Conservation (phyloP, 2,329 filamentous ascomycete species). For the Ceratocystis papillata region DNA sequence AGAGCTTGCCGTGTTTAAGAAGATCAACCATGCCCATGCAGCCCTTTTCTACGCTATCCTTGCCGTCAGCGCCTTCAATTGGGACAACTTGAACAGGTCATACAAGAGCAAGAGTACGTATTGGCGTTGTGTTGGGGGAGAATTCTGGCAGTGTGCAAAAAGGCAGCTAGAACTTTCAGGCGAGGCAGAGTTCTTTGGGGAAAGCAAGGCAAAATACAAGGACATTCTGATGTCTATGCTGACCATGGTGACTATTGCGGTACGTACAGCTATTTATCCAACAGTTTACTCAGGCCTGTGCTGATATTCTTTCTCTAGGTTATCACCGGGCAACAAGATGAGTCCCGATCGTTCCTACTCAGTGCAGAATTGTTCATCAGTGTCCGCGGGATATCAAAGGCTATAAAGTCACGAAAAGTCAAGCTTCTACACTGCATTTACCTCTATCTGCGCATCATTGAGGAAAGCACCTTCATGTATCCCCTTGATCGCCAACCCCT, state of each 20-base stretch:
- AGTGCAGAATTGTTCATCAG: constrained; percentile 38
- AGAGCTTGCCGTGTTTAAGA: constrained; percentile 32
- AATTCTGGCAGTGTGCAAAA: constrained; percentile 28
- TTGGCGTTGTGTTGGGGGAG: constrained; percentile 29
- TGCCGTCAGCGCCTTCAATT: constrained; percentile 34
- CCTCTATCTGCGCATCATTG: constrained; percentile 36
- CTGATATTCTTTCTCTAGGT: constrained; percentile 18
- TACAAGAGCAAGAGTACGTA: constrained; percentile 20
- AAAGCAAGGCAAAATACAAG: constrained; percentile 35
- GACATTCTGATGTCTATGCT: constrained; percentile 34
- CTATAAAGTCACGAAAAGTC: constrained; percentile 34
- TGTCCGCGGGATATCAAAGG: constrained; percentile 32
- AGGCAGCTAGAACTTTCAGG: constrained; percentile 28
- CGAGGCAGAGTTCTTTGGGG: constrained; percentile 31
- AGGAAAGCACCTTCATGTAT: constrained; percentile 35
- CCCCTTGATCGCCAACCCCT: constrained; percentile 22
- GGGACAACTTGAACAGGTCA: constrained; percentile 29
- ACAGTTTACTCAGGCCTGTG: too few relatives aligned
- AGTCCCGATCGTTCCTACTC: constrained; percentile 33
- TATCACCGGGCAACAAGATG: constrained; percentile 29
- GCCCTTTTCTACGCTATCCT: constrained; percentile 33
- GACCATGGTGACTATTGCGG: constrained; percentile 33
- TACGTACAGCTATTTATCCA: neutral
- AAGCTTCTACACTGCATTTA: constrained; percentile 40
- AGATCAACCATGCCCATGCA: constrained; percentile 31